Base-by-base conservation (phyloP, 495 filamentous ascomycete species). In the Penicillium cosmopolitanum region DNA sequence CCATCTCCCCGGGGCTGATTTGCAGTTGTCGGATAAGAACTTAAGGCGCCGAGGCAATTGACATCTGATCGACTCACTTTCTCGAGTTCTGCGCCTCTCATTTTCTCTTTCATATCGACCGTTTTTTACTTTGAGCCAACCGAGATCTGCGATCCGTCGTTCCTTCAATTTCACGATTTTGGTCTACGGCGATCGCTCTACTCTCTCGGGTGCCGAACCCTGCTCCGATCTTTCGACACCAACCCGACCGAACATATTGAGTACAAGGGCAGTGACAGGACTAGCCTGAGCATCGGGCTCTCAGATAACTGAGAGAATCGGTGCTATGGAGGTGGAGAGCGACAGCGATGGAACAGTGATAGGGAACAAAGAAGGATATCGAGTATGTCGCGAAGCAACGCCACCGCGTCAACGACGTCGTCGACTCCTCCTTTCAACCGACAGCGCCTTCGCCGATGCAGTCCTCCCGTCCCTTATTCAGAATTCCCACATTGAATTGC, bases 351-450 rank as follows among this genome's bases (percentile, higher is more conserved):
- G 65, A 42, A 61, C 61, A 35, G 56, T 65, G 44, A 43, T 61
- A 7, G 64, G 55, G 34, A 66, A 60, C 53, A 54, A 60, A 57
- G 58, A 54, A 50, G 63, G 50, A 15, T 48, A 61, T 55, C 57
- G 54, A 36, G 50, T 57, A 3, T 57, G 28, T 31, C 23, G 52
- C 34, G 52, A 68, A 47, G 46, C 33, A 51, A 31, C 51, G 15
- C 16, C 61, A 9, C 25, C 63, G 9, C 47, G 44, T 19, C 53
- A 44, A 23, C 74, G 75, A 36, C 76, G 74, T 18, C 77, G 73
- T 63, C 74, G 76, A 11, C 55, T 80, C 34, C 70, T 80, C 15
- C 56, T 80, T 0, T 79, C 78, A 16, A 80, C 78, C 0, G 78
- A 79, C 47, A 76, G 74, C 42, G 73, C 72, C 25, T 79, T 80